A percentile compares a stretch with the other conserved stretches of the same genome.
Evolutionary conservation across 805 yeast species (phyloP).

Genomic region (Saccharomyces mikatae): DNA sequence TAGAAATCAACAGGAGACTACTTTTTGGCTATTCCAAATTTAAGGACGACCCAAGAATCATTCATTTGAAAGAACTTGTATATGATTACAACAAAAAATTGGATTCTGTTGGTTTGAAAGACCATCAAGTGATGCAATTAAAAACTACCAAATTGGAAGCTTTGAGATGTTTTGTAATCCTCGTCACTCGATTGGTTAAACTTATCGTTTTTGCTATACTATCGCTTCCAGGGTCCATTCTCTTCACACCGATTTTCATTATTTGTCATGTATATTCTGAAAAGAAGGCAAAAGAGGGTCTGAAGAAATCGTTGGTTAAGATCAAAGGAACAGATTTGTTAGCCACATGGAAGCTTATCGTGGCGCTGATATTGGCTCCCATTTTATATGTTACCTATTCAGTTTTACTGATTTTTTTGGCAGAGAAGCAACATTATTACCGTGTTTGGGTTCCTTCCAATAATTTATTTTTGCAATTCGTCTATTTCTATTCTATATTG

Average conservation of each 20-base stretch:
- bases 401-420: conserved; percentile 29
- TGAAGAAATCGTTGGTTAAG: conserved; percentile 86
- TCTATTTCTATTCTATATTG: conserved; percentile 45
- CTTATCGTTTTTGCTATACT: conserved; percentile 46
- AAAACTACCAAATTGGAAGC: conserved; percentile 37
- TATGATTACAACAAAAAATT: conserved; percentile 59
- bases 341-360: conserved; percentile 92
- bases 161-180: conserved; percentile 39
- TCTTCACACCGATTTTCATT: conserved; percentile 81
- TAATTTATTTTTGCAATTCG: conserved; percentile 28
- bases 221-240: conserved; percentile 75
- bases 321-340: conserved; percentile 83
- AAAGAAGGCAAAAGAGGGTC: conserved; percentile 65
- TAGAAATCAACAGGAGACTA: conserved; percentile 82
- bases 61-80: conserved; percentile 54
- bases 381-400: conserved; percentile 74
- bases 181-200: conserved; percentile 46
- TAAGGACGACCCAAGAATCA: conserved; percentile 64
- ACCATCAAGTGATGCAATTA: conserved; percentile 57
- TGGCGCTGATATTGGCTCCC: conserved; percentile 80
- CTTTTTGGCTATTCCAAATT: conserved; percentile 74
- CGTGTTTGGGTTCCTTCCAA: conserved; percentile 31
- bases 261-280: conserved; percentile 63
- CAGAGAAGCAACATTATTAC: conserved; percentile 22
- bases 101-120: conserved; percentile 54